These are phyloP conservation scores for Colletotrichum tanaceti DNA, from an alignment of 2,329 filamentous ascomycete genomes.

Conservation along the genomic window DNA sequence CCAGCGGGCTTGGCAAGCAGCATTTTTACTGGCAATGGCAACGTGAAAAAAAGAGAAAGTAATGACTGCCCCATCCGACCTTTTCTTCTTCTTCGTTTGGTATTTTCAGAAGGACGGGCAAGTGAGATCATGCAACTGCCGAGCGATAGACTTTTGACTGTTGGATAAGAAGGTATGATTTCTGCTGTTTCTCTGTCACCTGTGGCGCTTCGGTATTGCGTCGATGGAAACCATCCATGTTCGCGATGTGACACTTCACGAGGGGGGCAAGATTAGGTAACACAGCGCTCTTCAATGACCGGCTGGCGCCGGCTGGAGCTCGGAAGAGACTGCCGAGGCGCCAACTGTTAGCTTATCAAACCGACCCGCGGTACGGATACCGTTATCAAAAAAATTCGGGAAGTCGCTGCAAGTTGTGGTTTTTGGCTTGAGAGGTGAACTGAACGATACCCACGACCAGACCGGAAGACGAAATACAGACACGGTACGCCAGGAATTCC, in stretches of 20 bases:
- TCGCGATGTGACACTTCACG: neutral
- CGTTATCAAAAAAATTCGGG: conserved; percentile 40
- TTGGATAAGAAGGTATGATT: neutral
- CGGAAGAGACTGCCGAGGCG: neutral
- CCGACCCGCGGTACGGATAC: conserved; percentile 8
- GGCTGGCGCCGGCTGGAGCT: neutral
- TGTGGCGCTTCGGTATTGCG: neutral
- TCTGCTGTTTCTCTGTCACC: neutral
- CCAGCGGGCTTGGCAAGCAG: neutral
- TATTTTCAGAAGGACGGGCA: too few species aligned
- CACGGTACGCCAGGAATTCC: neutral
- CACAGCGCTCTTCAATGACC: rapidly evolving
- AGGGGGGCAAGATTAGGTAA: neutral
- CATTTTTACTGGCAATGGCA: neutral
- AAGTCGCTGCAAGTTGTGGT: conserved; percentile 24
- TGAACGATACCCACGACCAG: neutral
- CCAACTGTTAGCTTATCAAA: conserved; percentile 29
- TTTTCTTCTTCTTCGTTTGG: too few species aligned
- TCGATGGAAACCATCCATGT: neutral
- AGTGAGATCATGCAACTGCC: conserved; percentile 1
- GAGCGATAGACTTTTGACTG: neutral
- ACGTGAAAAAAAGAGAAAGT: too few species aligned
- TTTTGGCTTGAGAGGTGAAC: neutral
- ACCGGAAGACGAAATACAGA: conserved; percentile 21
- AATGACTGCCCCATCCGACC: neutral